phyloP scores from a whole-genome alignment of 257 asterid genomes.

The Rhazya stricta region DNA sequence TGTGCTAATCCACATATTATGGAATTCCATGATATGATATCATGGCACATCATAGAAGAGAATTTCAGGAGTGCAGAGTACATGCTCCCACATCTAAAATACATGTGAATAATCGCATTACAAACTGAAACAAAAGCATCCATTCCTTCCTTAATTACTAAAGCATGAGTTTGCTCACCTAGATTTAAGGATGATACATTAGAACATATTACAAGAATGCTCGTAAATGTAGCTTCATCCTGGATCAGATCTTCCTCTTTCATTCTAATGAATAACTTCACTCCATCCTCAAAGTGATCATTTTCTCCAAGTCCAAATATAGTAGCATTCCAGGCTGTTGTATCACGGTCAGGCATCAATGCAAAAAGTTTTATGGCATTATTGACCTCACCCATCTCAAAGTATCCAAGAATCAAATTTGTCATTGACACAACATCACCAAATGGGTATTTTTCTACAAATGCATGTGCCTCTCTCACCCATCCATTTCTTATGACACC shows the following conservation, averaged over 20 bases:
- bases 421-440: constrained; percentile 46
- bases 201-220: constrained; percentile 50
- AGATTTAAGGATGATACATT: constrained; percentile 54
- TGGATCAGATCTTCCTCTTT: constrained; percentile 30
- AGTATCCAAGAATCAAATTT: constrained; percentile 53
- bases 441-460: constrained; percentile 40
- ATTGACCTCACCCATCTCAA: constrained; percentile 36
- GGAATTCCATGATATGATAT: constrained; percentile 61
- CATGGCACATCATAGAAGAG: constrained; percentile 35
- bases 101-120: constrained; percentile 56
- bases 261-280: constrained; percentile 46
- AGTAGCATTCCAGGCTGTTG: constrained; percentile 53
- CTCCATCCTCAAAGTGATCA: constrained; percentile 46
- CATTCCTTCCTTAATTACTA: constrained; percentile 43
- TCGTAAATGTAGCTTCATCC: constrained; percentile 58
- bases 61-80: constrained; percentile 43
- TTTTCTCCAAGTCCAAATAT: constrained; percentile 53
- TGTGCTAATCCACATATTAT: constrained; percentile 61
- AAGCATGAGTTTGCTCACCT: constrained; percentile 57
- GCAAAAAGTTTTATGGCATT: constrained; percentile 37
- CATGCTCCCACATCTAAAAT: constrained; percentile 53
- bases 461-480: constrained; percentile 49
- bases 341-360: constrained; percentile 40
- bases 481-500: constrained; percentile 35
- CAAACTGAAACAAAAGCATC: constrained; percentile 37